These are phyloP conservation scores for Leccinum subgranulosum DNA, from an alignment of 768 basidiomycete genomes.

Conservation along the genomic window DNA sequence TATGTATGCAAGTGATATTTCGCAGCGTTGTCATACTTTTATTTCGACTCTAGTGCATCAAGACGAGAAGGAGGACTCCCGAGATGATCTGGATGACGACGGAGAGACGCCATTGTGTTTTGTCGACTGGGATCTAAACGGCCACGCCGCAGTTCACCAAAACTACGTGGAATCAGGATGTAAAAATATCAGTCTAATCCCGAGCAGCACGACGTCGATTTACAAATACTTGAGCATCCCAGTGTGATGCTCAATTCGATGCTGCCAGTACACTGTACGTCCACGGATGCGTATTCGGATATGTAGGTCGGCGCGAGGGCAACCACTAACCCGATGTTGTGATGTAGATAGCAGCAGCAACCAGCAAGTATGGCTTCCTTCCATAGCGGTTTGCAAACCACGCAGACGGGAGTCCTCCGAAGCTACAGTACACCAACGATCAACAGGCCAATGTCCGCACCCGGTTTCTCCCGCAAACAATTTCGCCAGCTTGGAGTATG, in stretches of 20 bases:
- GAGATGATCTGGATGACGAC: slow-evolving; percentile 38
- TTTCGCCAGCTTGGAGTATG: slow-evolving; percentile 34
- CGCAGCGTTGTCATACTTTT: slow-evolving; percentile 21
- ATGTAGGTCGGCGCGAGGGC: slow-evolving; percentile 38
- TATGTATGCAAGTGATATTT: slow-evolving; percentile 30
- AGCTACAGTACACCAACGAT: background rate
- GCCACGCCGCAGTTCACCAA: slow-evolving; percentile 36
- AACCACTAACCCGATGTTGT: slow-evolving; percentile 34
- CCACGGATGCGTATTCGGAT: slow-evolving; percentile 40
- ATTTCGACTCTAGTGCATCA: slow-evolving; percentile 36
- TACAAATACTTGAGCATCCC: slow-evolving; percentile 28
- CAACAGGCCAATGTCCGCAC: background rate
- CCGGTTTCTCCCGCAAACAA: background rate
- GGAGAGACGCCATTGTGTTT: slow-evolving; percentile 37
- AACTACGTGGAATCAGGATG: slow-evolving; percentile 14
- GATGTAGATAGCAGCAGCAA: slow-evolving; percentile 31
- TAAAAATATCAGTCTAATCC: background rate
- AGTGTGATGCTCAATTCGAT: slow-evolving; percentile 32
- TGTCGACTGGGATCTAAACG: slow-evolving; percentile 21
- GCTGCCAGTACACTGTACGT: slow-evolving; percentile 30
- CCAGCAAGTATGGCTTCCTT: slow-evolving; percentile 32
- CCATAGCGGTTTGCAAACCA: slow-evolving; percentile 33
- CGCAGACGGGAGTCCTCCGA: slow-evolving; percentile 26
- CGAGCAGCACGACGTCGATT: background rate
- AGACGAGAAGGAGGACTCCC: slow-evolving; percentile 33